Percentiles rank a stretch among this genome's conserved stretches.
Evolutionary conservation across 306 rosid genomes (phyloP).

Genomic region (Quercus gilva): DNA sequence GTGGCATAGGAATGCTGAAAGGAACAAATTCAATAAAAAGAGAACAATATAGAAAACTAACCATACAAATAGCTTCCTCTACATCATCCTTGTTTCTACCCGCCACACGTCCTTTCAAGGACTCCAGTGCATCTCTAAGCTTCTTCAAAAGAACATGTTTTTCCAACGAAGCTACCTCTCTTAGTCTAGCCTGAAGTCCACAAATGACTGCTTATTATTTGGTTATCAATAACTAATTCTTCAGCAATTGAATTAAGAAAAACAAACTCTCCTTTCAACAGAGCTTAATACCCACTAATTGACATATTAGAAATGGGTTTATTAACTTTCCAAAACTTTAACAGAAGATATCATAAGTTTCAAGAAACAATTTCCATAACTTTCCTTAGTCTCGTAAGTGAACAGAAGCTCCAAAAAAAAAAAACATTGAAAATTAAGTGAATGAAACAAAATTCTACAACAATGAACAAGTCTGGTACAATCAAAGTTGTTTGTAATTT

Average conservation of each 20-base stretch:
- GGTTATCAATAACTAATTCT: not conserved
- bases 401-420: not conserved
- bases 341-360: not conserved
- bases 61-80: constrained; percentile 85
- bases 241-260: not conserved
- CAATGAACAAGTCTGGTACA: not conserved
- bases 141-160: constrained; percentile 89
- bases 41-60: constrained; percentile 27
- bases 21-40: constrained; percentile 12
- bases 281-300: not conserved
- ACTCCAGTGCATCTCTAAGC: constrained; percentile 91
- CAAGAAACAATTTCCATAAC: not conserved
- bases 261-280: not conserved
- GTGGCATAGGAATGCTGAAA: not conserved
- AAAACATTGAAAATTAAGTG: not conserved
- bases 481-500: not conserved
- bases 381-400: not conserved
- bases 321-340: not conserved
- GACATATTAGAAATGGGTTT: not conserved
- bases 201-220: constrained; percentile 19
- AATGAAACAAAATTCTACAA: not conserved
- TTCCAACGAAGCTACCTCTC: constrained; percentile 88
- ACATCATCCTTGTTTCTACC: constrained; percentile 90
- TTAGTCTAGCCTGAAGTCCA: constrained; percentile 75
- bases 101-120: constrained; percentile 74